These are phyloP conservation scores for Ilex paraguariensis DNA, from an alignment of 305 asterid genomes.

Conservation along the genomic window DNA sequence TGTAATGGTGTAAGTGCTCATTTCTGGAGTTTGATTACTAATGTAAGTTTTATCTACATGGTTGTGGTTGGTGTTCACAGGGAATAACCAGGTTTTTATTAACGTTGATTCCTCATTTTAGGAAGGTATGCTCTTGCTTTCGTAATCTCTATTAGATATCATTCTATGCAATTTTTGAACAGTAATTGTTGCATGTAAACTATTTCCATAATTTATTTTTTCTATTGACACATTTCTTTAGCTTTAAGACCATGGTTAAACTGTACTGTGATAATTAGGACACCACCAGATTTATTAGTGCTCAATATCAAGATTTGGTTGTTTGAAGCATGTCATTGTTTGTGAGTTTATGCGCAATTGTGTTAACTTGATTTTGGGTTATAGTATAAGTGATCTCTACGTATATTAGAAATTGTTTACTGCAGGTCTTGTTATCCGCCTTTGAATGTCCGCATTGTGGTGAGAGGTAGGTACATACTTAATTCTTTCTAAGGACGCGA, in stretches of 20 bases:
- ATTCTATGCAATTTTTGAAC: background rate
- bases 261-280: background rate
- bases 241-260: background rate
- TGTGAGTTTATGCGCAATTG: background rate
- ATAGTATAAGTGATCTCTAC: background rate
- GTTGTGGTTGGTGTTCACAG: slow-evolving; percentile 32
- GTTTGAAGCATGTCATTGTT: background rate
- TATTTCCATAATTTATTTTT: background rate
- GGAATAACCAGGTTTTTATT: slow-evolving; percentile 74
- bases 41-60: background rate
- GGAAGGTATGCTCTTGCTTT: slow-evolving; percentile 52
- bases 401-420: slow-evolving; percentile 4
- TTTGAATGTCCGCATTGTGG: slow-evolving; percentile 95
- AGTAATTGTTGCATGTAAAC: background rate
- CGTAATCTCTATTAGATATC: slow-evolving; percentile 3
- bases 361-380: background rate
- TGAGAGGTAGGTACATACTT: slow-evolving; percentile 61
- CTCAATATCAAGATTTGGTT: background rate
- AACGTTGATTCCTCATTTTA: slow-evolving; percentile 77
- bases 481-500: slow-evolving; percentile 4
- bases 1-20: too few relatives aligned
- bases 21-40: background rate
- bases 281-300: background rate
- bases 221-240: background rate
- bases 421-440: slow-evolving; percentile 85